Evolutionary conservation across 192 early-diverging fungal genomes (phyloP), one percentile per base, ranked within the genome.

Genomic region (Coemansia furcata): DNA sequence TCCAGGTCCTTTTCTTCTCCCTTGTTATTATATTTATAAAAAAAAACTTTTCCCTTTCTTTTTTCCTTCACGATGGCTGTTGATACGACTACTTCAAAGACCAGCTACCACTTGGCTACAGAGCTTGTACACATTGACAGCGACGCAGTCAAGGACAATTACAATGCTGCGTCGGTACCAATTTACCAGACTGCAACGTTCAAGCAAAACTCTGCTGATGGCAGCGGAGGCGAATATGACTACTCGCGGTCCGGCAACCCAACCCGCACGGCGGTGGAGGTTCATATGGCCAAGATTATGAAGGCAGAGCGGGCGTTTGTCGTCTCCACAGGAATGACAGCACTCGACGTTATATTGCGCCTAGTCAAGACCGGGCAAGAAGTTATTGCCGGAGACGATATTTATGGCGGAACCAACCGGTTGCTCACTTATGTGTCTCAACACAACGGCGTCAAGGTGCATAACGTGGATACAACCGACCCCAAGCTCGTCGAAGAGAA

Each of bases 181-280:
- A 94, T 99, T 68, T 99, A 99, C 86, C 95, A 97, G 67, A 92
- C 95, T 0, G 97, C 97, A 12, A 99, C 97, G 0, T 99, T 99
- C 83, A 97, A 95, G 83, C 95, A 97, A 76, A 74, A 72, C n/a
- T 76, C 83, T 21, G 93, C 91, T 6, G 86, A 85, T 19, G 93
- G 91, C 42, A 89, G 87, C 68, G 95, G 94, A 14, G 68, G 74
- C 42, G 93, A 95, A 59, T 99, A 93, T 73, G 97, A 99, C 84
- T 99, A 99, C 77, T 89, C 93, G 44, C 87, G 97, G 50, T 92
- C 90, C n/a, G 95, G 97, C 14, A 99, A 99, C 80, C 97, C 97
- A 6, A 99, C 97, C n/a, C 84, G 97, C 14, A 90, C 94, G n/a
- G 88, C 90, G 44, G 82, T 98, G 36, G 95, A 98, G 71, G 85